Conservation (phyloP, 2,329 filamentous ascomycete species). For the Alternaria gansuensis region DNA sequence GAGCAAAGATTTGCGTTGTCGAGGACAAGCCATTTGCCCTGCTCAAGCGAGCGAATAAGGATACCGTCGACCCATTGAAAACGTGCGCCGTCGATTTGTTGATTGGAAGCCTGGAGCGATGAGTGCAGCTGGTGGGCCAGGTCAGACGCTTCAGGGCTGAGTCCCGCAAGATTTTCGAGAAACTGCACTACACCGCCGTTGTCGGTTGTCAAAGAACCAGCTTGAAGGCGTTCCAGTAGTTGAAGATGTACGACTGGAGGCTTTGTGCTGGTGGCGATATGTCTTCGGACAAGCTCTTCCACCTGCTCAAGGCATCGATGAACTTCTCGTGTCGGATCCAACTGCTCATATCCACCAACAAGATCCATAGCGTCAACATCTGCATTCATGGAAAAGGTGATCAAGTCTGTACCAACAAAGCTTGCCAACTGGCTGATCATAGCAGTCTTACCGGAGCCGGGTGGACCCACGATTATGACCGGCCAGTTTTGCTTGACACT, state of each 20-base stretch:
- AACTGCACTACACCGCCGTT: conserved; percentile 19
- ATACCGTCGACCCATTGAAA: conserved; percentile 98
- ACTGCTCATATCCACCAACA: conserved; percentile 95
- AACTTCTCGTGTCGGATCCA: conserved; percentile 79
- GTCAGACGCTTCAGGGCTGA: conserved; percentile 25
- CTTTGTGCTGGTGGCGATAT: conserved; percentile 27
- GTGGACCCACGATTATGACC: conserved; percentile 84
- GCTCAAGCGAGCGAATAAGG: conserved; percentile 83
- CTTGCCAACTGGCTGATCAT: conserved; percentile 84
- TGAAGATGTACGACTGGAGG: conserved; percentile 19
- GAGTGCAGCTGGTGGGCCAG: conserved; percentile 61
- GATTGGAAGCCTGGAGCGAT: conserved; percentile 63
- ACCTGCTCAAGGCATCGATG: conserved; percentile 68
- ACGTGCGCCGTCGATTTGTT: conserved; percentile 72
- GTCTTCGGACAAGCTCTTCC: conserved; percentile 60
- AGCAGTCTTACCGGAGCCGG: conserved; percentile 86
- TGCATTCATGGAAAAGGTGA: conserved; percentile 88
- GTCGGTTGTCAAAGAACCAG: background rate
- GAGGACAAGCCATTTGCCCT: conserved; percentile 90
- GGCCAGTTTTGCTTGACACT: conserved; percentile 88
- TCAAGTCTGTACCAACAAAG: conserved; percentile 75
- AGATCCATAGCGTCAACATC: conserved; percentile 98
- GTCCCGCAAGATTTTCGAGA: conserved; percentile 25
- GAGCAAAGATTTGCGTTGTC: conserved; percentile 98
- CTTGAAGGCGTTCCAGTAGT: conserved; percentile 38